A percentile compares a stretch with the other conserved stretches of the same genome.
Conservation (phyloP, 495 filamentous ascomycete genomes). For the Penicillium verhagenii region DNA sequence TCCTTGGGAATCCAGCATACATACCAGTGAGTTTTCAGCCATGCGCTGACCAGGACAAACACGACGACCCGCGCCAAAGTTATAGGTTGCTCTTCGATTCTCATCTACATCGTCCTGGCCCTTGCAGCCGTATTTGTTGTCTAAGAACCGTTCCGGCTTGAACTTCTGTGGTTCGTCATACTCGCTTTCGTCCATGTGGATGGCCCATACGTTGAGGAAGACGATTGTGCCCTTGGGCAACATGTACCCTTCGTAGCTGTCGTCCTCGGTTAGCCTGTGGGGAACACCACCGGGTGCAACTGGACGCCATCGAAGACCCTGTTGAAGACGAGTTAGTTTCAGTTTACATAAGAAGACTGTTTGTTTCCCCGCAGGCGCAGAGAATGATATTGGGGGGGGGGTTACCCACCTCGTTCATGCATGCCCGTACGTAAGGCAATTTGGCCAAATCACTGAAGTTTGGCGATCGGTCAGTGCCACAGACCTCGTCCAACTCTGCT, state of each 20-base stretch:
- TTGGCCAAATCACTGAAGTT: constrained; percentile 11
- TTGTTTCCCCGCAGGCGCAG: not conserved
- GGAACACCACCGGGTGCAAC: constrained; percentile 42
- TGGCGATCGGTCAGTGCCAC: constrained; percentile 22
- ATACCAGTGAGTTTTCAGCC: constrained; percentile 33
- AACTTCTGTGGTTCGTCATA: constrained; percentile 41
- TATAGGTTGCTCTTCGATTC: constrained; percentile 14
- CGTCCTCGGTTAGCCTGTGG: constrained; percentile 50
- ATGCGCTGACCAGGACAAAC: constrained; percentile 1
- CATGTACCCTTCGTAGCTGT: constrained; percentile 50
- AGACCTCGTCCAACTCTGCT: constrained; percentile 38
- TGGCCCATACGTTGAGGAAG: constrained; percentile 44
- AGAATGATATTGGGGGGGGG: too few relatives aligned
- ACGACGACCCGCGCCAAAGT: constrained; percentile 31
- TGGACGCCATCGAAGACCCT: constrained; percentile 34
- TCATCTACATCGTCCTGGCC: not conserved
- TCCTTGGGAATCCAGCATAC: not conserved
- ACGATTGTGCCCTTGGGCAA: constrained; percentile 49
- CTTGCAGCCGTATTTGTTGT: constrained; percentile 4
- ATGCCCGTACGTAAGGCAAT: constrained; percentile 33
- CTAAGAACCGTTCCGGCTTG: constrained; percentile 47
- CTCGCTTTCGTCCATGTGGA: constrained; percentile 34
- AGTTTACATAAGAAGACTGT: not conserved
- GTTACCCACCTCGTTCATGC: constrained; percentile 29
- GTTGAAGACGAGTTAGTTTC: not conserved